Conservation (phyloP, 768 basidiomycete species). For the Mycena floridula region DNA sequence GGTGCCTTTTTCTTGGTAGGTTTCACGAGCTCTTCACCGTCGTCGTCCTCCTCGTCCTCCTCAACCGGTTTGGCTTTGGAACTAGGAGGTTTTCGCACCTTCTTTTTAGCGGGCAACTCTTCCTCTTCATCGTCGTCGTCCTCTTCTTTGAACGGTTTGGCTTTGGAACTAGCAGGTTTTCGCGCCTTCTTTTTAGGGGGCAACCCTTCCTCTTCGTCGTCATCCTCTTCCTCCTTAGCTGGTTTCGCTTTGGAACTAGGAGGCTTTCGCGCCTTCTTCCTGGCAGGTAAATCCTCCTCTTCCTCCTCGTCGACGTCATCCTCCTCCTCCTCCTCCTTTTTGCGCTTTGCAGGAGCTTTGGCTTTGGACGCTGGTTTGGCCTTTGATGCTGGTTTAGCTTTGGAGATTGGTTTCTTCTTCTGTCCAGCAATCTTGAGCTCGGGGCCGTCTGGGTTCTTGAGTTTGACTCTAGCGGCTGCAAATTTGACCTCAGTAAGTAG, state of each 20-base stretch:
- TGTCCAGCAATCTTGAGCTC: slow-evolving; percentile 5
- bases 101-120: slow-evolving; percentile 16
- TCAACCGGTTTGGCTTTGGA: slow-evolving; percentile 16
- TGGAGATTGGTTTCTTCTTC: slow-evolving; percentile 5
- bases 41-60: slow-evolving; percentile 28
- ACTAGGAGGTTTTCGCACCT: slow-evolving; percentile 12
- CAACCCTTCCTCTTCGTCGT: too few relatives aligned
- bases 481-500: slow-evolving; percentile 39
- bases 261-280: too few relatives aligned
- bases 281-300: too few relatives aligned
- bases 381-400: slow-evolving; percentile 1
- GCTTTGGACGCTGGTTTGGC: slow-evolving; percentile 1
- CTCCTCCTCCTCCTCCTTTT: not conserved
- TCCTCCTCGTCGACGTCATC: slow-evolving; percentile 10
- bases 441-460: slow-evolving; percentile 33
- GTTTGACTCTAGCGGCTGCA: slow-evolving; percentile 36
- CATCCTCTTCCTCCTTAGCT: too few relatives aligned
- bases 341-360: too few relatives aligned
- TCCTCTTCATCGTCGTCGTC: slow-evolving; percentile 3
- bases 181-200: too few relatives aligned
- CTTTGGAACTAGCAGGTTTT: too few relatives aligned
- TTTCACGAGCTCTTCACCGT: too few relatives aligned
- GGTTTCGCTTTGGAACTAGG: too few relatives aligned
- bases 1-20: too few relatives aligned
- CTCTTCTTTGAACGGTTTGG: too few relatives aligned